phyloP scores from a whole-genome alignment of 73 alveolate genomes.

The Stentor coeruleus region DNA sequence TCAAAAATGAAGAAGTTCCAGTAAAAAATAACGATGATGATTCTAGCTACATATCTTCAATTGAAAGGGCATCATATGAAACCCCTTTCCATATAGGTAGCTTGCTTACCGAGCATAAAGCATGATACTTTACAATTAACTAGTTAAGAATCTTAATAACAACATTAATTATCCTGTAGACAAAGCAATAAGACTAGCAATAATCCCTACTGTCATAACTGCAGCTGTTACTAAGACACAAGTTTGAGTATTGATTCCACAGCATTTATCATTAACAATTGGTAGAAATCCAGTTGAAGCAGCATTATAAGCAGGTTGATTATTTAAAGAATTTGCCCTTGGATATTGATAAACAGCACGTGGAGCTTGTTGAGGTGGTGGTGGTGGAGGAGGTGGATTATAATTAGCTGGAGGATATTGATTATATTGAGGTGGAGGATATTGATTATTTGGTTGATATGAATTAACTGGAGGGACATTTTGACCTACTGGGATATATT shows the following conservation, averaged over 20 bases:
- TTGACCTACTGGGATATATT: neutral
- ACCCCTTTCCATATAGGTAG: too few species aligned
- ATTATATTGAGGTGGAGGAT: too few species aligned
- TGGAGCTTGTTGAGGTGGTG: neutral
- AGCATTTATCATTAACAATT: conserved; percentile 7
- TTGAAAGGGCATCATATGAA: too few species aligned
- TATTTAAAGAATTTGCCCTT: neutral
- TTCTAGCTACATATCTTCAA: too few species aligned
- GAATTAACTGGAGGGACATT: conserved; percentile 1
- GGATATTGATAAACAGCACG: neutral
- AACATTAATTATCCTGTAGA: too few species aligned
- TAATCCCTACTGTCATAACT: neutral
- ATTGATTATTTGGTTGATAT: too few species aligned
- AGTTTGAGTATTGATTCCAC: conserved; percentile 19
- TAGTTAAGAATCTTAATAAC: too few species aligned
- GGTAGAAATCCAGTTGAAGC: neutral
- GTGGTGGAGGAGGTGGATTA: neutral
- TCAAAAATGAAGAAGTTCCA: too few species aligned
- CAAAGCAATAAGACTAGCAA: neutral
- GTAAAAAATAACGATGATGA: too few species aligned
- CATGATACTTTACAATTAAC: too few species aligned
- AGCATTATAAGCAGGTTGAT: neutral
- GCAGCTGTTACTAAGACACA: neutral
- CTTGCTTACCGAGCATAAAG: too few species aligned
- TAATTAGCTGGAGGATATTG: too few species aligned